Percentiles rank a stretch among this genome's conserved stretches.
These are phyloP conservation scores for Colletotrichum cordylinicola DNA, from an alignment of 2,329 filamentous ascomycete species.

Conservation along the genomic window DNA sequence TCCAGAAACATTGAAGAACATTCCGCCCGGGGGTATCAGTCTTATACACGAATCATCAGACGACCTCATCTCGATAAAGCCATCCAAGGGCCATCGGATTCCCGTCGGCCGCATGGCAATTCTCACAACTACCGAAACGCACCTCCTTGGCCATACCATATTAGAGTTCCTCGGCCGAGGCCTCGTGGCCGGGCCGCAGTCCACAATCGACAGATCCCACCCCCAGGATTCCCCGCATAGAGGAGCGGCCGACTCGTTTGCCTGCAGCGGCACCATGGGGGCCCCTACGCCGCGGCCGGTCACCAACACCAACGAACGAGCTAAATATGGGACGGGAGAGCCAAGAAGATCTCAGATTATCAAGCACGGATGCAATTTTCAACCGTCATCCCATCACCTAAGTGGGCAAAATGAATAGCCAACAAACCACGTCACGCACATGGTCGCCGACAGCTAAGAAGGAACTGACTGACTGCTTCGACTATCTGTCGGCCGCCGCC, in stretches of 20 bases:
- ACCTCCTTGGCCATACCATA: not conserved
- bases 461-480: not conserved
- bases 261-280: not conserved
- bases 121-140: not conserved
- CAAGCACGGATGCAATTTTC: not conserved
- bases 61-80: not conserved
- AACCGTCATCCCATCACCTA: not conserved
- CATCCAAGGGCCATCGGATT: not conserved
- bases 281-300: not conserved
- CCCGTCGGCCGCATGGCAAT: not conserved
- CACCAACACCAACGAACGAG: not conserved
- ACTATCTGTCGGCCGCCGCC: not conserved
- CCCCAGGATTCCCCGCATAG: not conserved
- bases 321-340: not conserved
- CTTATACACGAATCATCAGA: not conserved
- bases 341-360: not conserved
- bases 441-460: not conserved
- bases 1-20: not conserved
- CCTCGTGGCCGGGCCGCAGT: not conserved
- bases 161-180: not conserved
- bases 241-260: not conserved
- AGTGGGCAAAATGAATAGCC: not conserved
- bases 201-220: not conserved
- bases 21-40: not conserved
- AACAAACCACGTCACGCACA: not conserved